Conservation (phyloP, 768 basidiomycete genomes). For the Trametes punicea region DNA sequence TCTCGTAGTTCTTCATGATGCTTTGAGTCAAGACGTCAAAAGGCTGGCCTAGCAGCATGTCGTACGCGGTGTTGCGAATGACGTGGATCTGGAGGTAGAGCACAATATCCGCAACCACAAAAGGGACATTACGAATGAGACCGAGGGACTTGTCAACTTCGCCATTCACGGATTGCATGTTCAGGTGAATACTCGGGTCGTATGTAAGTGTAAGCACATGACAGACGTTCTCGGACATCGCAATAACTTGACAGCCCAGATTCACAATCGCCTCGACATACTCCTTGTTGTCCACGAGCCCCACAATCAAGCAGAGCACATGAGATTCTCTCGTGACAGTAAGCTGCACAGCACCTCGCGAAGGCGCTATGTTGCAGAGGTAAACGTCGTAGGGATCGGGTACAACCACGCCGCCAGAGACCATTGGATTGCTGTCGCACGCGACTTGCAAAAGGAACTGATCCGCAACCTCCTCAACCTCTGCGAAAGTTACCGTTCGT, state of each 20-base stretch:
- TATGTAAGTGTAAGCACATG: not conserved
- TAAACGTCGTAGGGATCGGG: not conserved
- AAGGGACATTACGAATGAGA: slow-evolving; percentile 2
- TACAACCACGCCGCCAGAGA: slow-evolving; percentile 25
- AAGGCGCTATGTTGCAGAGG: not conserved
- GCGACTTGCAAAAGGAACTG: slow-evolving; percentile 5
- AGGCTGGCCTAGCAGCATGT: slow-evolving; percentile 5
- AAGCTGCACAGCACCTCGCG: not conserved
- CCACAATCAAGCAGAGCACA: not conserved
- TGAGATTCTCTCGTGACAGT: not conserved
- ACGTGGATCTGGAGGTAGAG: slow-evolving; percentile 8
- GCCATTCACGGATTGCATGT: not conserved
- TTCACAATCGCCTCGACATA: not conserved
- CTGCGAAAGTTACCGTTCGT: not conserved
- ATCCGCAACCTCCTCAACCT: not conserved
- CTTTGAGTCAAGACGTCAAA: slow-evolving; percentile 10
- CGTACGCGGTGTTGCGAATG: slow-evolving; percentile 2
- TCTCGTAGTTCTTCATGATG: not conserved
- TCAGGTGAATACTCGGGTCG: not conserved
- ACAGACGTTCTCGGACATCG: not conserved
- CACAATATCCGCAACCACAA: not conserved
- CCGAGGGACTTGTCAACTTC: not conserved
- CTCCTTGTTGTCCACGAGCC: not conserved
- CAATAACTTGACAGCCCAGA: not conserved
- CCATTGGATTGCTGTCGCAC: slow-evolving; percentile 8